These are phyloP conservation scores for Peronospora tabacina DNA, from an alignment of 352 stramenopile species.

Conservation along the genomic window DNA sequence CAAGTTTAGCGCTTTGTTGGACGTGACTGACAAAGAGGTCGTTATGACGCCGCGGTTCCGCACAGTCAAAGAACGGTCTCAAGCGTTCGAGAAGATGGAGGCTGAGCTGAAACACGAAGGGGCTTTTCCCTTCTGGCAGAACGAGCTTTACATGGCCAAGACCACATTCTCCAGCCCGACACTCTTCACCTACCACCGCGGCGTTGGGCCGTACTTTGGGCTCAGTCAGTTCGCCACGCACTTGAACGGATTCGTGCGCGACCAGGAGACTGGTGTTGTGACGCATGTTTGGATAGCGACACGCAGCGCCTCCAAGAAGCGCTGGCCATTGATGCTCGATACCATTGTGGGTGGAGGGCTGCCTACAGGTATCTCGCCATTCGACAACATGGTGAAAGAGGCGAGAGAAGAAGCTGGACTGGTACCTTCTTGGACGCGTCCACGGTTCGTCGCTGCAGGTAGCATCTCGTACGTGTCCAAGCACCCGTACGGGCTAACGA, in stretches of 20 bases:
- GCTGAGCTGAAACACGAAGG: conserved; percentile 36
- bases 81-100: conserved; percentile 43
- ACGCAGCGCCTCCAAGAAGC: conserved; percentile 41
- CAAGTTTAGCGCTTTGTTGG: conserved; percentile 28
- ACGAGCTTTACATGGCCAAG: conserved; percentile 56
- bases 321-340: conserved; percentile 46
- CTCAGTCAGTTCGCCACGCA: conserved; percentile 62
- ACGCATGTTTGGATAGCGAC: conserved; percentile 58
- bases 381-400: conserved; percentile 75
- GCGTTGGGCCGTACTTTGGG: conserved; percentile 51
- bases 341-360: conserved; percentile 59
- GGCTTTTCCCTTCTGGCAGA: conserved; percentile 46
- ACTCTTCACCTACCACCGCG: conserved; percentile 60
- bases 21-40: conserved; percentile 27
- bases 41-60: conserved; percentile 26
- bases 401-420: conserved; percentile 54
- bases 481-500: conserved; percentile 44
- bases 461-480: conserved; percentile 54
- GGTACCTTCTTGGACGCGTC: conserved; percentile 27
- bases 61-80: conserved; percentile 27
- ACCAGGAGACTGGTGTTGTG: conserved; percentile 18
- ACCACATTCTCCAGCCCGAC: conserved; percentile 34
- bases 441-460: conserved; percentile 31
- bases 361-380: conserved; percentile 35
- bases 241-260: conserved; percentile 59